Conservation (phyloP, 2,329 filamentous ascomycete genomes). For the Talaromyces atroroseus region DNA sequence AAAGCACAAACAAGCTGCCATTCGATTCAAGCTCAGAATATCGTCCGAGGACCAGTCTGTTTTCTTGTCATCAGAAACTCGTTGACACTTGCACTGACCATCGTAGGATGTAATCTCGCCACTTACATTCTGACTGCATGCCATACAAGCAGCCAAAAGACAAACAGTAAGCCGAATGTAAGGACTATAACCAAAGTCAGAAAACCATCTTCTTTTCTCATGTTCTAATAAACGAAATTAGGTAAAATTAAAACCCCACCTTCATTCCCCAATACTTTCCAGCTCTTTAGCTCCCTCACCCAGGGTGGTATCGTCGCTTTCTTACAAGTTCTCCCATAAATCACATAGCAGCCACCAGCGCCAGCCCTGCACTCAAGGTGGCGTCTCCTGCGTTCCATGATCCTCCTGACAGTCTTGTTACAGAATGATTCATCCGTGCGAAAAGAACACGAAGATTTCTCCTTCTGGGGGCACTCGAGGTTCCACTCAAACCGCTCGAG, state of each 20-base stretch:
- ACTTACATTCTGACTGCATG: slow-evolving; percentile 1
- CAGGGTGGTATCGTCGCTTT: slow-evolving; percentile 25
- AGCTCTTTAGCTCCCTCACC: slow-evolving; percentile 19
- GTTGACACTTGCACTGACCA: not conserved
- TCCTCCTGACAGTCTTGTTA: slow-evolving; percentile 32
- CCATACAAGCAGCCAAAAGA: slow-evolving; percentile 4
- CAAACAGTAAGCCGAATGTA: slow-evolving; percentile 9
- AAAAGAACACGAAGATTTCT: slow-evolving; percentile 38
- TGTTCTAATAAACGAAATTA: not conserved
- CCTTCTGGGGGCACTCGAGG: slow-evolving; percentile 57
- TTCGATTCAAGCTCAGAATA: no score
- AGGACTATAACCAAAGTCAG: slow-evolving; percentile 9
- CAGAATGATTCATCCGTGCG: slow-evolving; percentile 40
- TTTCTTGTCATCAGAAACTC: not conserved
- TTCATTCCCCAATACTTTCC: slow-evolving; percentile 21
- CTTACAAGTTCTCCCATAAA: slow-evolving; percentile 31
- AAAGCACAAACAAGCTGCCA: no score
- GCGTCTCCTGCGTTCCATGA: slow-evolving; percentile 38
- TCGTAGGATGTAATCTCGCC: not conserved
- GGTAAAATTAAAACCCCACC: slow-evolving; percentile 22
- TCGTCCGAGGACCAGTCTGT: not conserved
- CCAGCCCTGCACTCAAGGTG: slow-evolving; percentile 35
- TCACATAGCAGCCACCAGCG: slow-evolving; percentile 32
- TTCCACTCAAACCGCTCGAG: slow-evolving; percentile 58
- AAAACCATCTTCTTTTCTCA: not conserved